These are phyloP conservation scores for Grigorovia transvaalensis DNA, from an alignment of 805 yeast species.

Conservation along the genomic window DNA sequence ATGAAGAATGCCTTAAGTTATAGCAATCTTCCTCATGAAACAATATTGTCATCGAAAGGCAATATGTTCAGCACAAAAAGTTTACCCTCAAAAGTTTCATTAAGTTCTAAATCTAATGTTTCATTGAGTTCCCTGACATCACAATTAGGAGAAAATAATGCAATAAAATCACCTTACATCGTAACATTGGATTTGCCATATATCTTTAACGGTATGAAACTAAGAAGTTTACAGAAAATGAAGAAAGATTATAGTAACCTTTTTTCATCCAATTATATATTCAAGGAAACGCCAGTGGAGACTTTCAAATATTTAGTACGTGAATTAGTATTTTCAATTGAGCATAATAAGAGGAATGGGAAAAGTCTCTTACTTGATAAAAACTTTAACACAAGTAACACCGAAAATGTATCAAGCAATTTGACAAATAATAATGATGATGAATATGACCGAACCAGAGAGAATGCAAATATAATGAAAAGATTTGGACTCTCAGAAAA, in stretches of 20 bases:
- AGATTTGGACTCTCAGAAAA: constrained; percentile 25
- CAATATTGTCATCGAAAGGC: constrained; percentile 4
- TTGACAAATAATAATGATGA: constrained; percentile 11
- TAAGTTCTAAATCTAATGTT: constrained; percentile 7
- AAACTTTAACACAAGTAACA: constrained; percentile 1
- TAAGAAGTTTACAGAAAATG: constrained; percentile 11
- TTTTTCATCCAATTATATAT: constrained; percentile 8
- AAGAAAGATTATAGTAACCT: constrained; percentile 1
- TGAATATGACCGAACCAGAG: constrained; percentile 4
- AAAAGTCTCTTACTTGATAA: background rate
- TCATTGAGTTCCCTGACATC: constrained; percentile 8
- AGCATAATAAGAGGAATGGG: constrained; percentile 12
- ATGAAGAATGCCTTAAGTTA: background rate
- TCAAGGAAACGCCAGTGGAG: constrained; percentile 25
- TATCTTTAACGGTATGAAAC: constrained; percentile 21
- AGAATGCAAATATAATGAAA: constrained; percentile 17
- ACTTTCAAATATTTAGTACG: constrained; percentile 26
- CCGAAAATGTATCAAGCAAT: constrained; percentile 10
- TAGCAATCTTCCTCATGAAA: background rate
- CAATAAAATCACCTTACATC: constrained; percentile 14
- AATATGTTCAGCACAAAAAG: constrained; percentile 11
- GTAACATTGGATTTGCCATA: constrained; percentile 24
- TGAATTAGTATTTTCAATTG: constrained; percentile 25
- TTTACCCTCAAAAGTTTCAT: constrained; percentile 3
- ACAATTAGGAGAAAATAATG: constrained; percentile 4